Percentiles rank a stretch among this genome's conserved stretches.
Evolutionary conservation across 768 basidiomycete species (phyloP).

Genomic region (Tremella fuciformis): DNA sequence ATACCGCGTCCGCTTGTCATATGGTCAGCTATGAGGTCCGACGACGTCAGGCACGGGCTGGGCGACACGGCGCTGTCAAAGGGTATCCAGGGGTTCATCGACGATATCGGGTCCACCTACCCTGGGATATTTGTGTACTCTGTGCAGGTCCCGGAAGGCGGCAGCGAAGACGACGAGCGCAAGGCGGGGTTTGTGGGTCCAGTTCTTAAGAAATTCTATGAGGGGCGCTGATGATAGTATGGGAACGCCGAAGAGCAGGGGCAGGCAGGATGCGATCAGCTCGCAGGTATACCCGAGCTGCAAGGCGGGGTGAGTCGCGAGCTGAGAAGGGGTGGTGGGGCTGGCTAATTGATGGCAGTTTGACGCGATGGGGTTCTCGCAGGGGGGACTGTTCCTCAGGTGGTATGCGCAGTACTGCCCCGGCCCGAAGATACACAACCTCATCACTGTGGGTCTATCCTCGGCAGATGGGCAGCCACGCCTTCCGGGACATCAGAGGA

Average conservation of each 20-base stretch:
- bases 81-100: constrained; percentile 49
- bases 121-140: constrained; percentile 52
- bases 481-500: not conserved
- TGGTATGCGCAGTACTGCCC: constrained; percentile 52
- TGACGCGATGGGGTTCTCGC: constrained; percentile 55
- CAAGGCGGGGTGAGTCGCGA: constrained; percentile 24
- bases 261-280: constrained; percentile 42
- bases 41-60: constrained; percentile 53
- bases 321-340: not conserved
- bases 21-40: constrained; percentile 25
- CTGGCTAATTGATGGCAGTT: constrained; percentile 32
- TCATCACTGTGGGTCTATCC: constrained; percentile 52
- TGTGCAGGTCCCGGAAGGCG: constrained; percentile 45
- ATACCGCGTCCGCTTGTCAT: constrained; percentile 38
- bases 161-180: constrained; percentile 47
- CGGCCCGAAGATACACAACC: constrained; percentile 45
- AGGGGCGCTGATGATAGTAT: constrained; percentile 37
- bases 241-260: constrained; percentile 51
- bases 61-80: constrained; percentile 52
- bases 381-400: constrained; percentile 54
- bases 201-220: not conserved
- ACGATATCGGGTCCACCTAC: constrained; percentile 42
- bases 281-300: constrained; percentile 46
- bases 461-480: not conserved
- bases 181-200: constrained; percentile 47